A percentile compares a stretch with the other conserved stretches of the same genome.
These are phyloP conservation scores for Vicia sativa DNA, from an alignment of 306 rosid species.

Conservation along the genomic window DNA sequence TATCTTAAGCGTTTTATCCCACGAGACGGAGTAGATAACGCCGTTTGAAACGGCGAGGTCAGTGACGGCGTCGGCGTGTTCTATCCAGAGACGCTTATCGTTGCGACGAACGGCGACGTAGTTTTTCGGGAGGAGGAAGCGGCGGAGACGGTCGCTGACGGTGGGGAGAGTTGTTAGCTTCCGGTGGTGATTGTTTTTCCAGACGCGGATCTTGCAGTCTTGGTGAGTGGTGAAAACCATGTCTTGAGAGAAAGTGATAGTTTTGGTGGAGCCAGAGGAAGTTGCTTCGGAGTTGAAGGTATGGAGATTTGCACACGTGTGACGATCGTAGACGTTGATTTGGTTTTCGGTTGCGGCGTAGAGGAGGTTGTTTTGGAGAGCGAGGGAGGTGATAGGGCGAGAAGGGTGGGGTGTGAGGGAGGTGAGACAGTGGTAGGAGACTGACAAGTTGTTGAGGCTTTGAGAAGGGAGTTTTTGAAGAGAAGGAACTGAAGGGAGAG, in stretches of 20 bases:
- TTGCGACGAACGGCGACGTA: conserved; percentile 80
- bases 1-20: conserved; percentile 81
- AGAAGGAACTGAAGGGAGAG: conserved; percentile 78
- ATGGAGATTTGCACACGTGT: conserved; percentile 40
- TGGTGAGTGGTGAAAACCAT: conserved; percentile 76
- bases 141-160: conserved; percentile 65
- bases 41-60: conserved; percentile 62
- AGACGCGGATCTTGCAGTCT: conserved; percentile 76
- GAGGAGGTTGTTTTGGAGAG: conserved; percentile 53
- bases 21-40: conserved; percentile 80
- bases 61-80: conserved; percentile 83
- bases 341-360: conserved; percentile 68
- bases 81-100: conserved; percentile 71
- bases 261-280: conserved; percentile 74
- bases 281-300: conserved; percentile 43
- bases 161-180: conserved; percentile 70
- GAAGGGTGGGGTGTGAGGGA: conserved; percentile 48
- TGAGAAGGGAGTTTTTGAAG: conserved; percentile 67
- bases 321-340: conserved; percentile 70
- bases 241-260: conserved; percentile 51
- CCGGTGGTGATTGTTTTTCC: conserved; percentile 47
- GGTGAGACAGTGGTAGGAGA: conserved; percentile 50
- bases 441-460: conserved; percentile 29
- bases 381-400: conserved; percentile 67
- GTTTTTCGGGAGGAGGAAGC: conserved; percentile 69